These are phyloP conservation scores for Cryptococcus sp. DNA, from an alignment of 1,284 basidiomycete species.

Conservation along the genomic window DNA sequence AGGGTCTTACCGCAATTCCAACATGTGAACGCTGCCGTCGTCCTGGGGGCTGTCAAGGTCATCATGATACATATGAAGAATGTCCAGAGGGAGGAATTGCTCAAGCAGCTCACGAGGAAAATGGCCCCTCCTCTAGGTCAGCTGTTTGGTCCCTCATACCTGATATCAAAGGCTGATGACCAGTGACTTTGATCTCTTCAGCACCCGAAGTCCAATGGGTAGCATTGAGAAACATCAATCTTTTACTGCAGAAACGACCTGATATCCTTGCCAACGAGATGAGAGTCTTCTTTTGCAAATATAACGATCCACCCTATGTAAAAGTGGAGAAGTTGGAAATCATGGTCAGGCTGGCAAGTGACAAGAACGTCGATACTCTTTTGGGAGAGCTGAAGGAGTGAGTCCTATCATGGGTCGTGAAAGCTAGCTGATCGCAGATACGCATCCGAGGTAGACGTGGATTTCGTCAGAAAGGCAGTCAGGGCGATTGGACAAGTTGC, in stretches of 20 bases:
- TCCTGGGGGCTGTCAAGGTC: slow-evolving; percentile 91
- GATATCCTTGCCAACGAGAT: slow-evolving; percentile 93
- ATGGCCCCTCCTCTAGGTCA: slow-evolving; percentile 88
- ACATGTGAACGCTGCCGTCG: slow-evolving; percentile 91
- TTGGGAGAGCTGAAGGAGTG: slow-evolving; percentile 92
- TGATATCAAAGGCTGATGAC: neutral
- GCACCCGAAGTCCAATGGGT: slow-evolving; percentile 99
- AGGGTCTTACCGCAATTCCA: slow-evolving; percentile 98
- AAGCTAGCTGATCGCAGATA: slow-evolving; percentile 58
- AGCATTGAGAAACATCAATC: slow-evolving; percentile 89
- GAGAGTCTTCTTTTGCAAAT: slow-evolving; percentile 99
- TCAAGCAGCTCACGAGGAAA: slow-evolving; percentile 83
- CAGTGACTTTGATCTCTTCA: slow-evolving; percentile 89
- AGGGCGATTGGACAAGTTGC: slow-evolving; percentile 93
- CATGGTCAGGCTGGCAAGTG: slow-evolving; percentile 89
- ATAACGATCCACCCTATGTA: slow-evolving; percentile 98
- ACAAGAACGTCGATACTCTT: slow-evolving; percentile 86
- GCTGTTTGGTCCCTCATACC: slow-evolving; percentile 9
- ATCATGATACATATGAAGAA: slow-evolving; percentile 94
- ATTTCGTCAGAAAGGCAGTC: slow-evolving; percentile 96
- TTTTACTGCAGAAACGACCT: slow-evolving; percentile 92
- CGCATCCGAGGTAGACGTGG: slow-evolving; percentile 95
- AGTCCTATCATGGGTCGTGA: slow-evolving; percentile 29
- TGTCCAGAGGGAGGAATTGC: slow-evolving; percentile 77
- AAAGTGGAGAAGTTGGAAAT: slow-evolving; percentile 98